Evolutionary conservation across 2,329 filamentous ascomycete species (phyloP).

Genomic region (Fusarium coffeatum): DNA sequence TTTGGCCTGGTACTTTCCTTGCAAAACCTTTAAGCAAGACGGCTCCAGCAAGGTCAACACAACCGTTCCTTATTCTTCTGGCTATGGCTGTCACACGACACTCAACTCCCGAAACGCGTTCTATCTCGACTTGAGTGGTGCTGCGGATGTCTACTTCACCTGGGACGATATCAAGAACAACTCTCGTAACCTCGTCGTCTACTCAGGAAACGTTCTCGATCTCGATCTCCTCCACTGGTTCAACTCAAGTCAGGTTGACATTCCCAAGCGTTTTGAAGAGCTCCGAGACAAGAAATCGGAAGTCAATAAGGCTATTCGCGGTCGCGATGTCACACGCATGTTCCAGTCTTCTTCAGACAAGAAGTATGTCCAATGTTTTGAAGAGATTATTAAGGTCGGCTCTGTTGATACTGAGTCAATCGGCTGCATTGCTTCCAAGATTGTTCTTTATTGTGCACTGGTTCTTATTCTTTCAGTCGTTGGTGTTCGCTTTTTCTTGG

Average conservation of each 20-base stretch:
- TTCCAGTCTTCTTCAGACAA: slow-evolving; percentile 86
- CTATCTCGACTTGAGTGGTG: slow-evolving; percentile 73
- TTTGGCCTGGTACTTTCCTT: slow-evolving; percentile 97
- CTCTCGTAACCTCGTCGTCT: slow-evolving; percentile 91
- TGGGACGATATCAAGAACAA: slow-evolving; percentile 94
- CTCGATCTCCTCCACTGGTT: slow-evolving; percentile 91
- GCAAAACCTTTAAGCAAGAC: slow-evolving; percentile 91
- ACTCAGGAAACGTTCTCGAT: slow-evolving; percentile 93
- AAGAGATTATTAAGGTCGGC: slow-evolving; percentile 95
- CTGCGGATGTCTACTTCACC: slow-evolving; percentile 93
- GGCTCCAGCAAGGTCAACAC: slow-evolving; percentile 82
- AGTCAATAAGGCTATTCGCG: slow-evolving; percentile 74
- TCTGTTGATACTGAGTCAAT: slow-evolving; percentile 96
- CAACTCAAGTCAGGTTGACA: slow-evolving; percentile 80
- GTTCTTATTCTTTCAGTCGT: slow-evolving; percentile 94
- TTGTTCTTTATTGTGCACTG: slow-evolving; percentile 93
- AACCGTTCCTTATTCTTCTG: slow-evolving; percentile 80
- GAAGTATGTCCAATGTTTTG: slow-evolving; percentile 84
- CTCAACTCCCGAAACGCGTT: slow-evolving; percentile 75
- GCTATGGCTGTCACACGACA: slow-evolving; percentile 90
- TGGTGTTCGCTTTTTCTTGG: slow-evolving; percentile 84
- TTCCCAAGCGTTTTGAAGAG: slow-evolving; percentile 82
- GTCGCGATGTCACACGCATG: slow-evolving; percentile 88
- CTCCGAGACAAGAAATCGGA: slow-evolving; percentile 74
- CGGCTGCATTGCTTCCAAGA: slow-evolving; percentile 96